Evolutionary conservation across 371 early-diverging fungal species (phyloP), one percentile per base, ranked within the genome.

Genomic region (Lichtheimia ornata): DNA sequence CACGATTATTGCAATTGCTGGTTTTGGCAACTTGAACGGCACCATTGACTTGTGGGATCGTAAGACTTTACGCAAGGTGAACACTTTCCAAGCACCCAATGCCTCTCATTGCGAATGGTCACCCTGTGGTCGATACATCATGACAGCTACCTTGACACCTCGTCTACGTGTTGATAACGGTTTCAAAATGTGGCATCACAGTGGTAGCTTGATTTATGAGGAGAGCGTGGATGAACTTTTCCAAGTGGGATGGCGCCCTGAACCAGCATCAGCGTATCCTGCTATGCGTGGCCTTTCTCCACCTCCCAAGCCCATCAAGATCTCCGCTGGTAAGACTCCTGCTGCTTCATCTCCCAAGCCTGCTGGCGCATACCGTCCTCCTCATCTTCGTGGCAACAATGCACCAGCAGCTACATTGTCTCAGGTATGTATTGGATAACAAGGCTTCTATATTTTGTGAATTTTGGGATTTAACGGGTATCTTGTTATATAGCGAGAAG

Each of bases 151-250:
- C 2, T 77, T 96, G 49, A 93, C 95, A 56, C 93, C 93, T 52
- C 89, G 97, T 55, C 82, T 98, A 63, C 93, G 97, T 69, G 98
- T 98, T 14, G 98, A 98, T 75, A 98, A 98, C 67, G 96, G 97
- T 4, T 91, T 94, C 74, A 92, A 91, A 60, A 82, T 98, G 67
- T 96, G 96, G 94, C 96, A 98, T 72, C 93, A 93, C 69, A 84
- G 90, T n/a, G 98, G 98, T 28, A 86, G 86, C 0, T 72, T 96
- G 56, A 86, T 96, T 41, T 89, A 91, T 67, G 69, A 84, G 67
- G 81, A 88, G 53, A 80, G 84, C 50, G 77, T 89, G 30, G 83
- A 91, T 61, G 98, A 97, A 80, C 83, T 97, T 63, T 94, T 91
- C 75, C 94, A 95, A 72, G 93, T 93, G 44, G 71, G 61, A 5